These are phyloP conservation scores for Fusarium sublunatum DNA, from an alignment of 2,329 filamentous ascomycete species.

Conservation along the genomic window DNA sequence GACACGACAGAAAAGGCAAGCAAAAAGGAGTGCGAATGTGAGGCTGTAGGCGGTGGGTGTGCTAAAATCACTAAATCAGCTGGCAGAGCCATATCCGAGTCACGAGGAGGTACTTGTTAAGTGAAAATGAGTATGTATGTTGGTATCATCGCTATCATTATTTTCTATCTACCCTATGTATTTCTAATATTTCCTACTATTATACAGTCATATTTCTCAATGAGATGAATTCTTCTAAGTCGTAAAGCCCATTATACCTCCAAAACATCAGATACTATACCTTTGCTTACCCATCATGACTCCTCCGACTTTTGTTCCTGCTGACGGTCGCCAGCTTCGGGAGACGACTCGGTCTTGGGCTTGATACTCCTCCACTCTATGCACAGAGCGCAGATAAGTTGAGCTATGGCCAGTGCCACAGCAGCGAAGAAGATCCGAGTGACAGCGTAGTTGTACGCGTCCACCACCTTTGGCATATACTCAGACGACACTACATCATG, in stretches of 20 bases:
- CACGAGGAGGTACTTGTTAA: constrained; percentile 6
- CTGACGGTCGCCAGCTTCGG: constrained; percentile 3
- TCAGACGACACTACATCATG: constrained; percentile 61
- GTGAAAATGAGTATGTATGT: constrained; percentile 1
- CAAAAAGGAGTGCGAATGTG: constrained; percentile 1
- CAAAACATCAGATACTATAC: not conserved
- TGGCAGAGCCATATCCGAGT: constrained; percentile 13
- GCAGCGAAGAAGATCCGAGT: constrained; percentile 72
- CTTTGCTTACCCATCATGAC: constrained; percentile 21
- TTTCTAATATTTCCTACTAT: not conserved
- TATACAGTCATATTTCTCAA: not conserved
- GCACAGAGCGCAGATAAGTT: constrained; percentile 66
- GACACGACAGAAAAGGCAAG: constrained; percentile 1
- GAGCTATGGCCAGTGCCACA: constrained; percentile 65
- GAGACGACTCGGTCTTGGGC: constrained; percentile 51
- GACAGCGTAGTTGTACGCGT: constrained; percentile 73
- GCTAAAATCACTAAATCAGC: not conserved
- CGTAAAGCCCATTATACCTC: not conserved
- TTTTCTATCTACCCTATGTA: constrained; percentile 1
- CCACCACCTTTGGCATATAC: constrained; percentile 64
- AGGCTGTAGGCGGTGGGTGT: constrained; percentile 1
- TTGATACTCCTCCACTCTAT: constrained; percentile 78
- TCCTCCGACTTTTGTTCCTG: constrained; percentile 22
- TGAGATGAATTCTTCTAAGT: not conserved
- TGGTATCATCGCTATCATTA: constrained; percentile 1